Conservation (phyloP, 306 rosid genomes). For the Cyclanthera cordifolia region DNA sequence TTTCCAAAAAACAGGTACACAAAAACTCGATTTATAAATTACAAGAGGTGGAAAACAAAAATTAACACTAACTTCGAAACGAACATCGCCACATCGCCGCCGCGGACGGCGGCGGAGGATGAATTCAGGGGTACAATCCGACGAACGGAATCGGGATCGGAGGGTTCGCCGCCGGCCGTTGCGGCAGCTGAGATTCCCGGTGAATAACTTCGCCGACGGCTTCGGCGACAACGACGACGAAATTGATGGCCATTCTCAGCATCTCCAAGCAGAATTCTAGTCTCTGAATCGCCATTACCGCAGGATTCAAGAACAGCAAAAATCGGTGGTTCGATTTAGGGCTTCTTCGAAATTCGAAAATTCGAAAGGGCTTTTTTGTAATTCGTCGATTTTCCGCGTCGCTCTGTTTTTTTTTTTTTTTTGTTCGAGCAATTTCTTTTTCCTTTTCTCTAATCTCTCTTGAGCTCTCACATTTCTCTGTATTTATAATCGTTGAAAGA, state of each 20-base stretch:
- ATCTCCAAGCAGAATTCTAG: slow-evolving; percentile 43
- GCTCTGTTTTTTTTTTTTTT: background rate
- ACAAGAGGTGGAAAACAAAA: background rate
- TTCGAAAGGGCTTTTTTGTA: background rate
- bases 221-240: slow-evolving; percentile 57
- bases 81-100: slow-evolving; percentile 7
- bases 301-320: background rate
- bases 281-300: slow-evolving; percentile 47
- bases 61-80: background rate
- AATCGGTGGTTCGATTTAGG: background rate
- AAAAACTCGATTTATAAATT: background rate
- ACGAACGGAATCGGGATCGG: slow-evolving; percentile 31
- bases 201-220: slow-evolving; percentile 42
- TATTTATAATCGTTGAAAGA: background rate
- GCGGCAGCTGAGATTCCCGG: slow-evolving; percentile 21
- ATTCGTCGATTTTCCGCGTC: slow-evolving; percentile 7
- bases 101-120: background rate
- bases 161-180: background rate
- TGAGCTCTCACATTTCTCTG: background rate
- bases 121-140: slow-evolving; percentile 41
- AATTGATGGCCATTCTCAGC: slow-evolving; percentile 51
- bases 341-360: background rate
- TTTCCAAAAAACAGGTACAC: background rate
- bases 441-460: background rate
- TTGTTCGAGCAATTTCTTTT: background rate